Evolutionary conservation across 2,329 filamentous ascomycete species (phyloP).

Genomic region (Claviceps sp.): DNA sequence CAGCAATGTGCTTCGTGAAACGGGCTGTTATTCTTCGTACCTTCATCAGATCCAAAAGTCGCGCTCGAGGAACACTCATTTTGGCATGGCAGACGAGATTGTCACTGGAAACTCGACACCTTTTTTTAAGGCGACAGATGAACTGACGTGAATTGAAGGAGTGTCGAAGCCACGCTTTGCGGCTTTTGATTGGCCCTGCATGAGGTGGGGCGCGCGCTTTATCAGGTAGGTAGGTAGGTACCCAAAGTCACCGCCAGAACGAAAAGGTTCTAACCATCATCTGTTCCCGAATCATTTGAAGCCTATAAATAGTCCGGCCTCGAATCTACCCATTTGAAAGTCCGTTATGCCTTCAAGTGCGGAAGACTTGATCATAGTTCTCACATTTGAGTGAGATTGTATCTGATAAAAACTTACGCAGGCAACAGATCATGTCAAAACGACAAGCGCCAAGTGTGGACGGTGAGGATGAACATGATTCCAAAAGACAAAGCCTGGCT

Average conservation of each 20-base stretch:
- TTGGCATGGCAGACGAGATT: conserved; percentile 23
- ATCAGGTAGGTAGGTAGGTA: too few relatives aligned
- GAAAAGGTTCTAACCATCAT: background rate
- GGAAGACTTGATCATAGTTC: background rate
- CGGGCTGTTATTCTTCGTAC: conserved; percentile 27
- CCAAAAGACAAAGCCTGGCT: conserved; percentile 5
- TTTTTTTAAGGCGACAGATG: background rate
- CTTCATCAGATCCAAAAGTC: conserved; percentile 64
- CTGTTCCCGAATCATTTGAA: background rate
- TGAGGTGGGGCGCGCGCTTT: background rate
- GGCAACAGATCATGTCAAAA: conserved; percentile 2
- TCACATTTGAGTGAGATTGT: background rate
- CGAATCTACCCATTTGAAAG: background rate
- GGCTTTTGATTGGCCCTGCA: conserved; percentile 5
- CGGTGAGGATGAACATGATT: background rate
- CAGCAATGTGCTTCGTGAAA: conserved; percentile 8
- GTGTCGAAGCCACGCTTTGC: background rate
- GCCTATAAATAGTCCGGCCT: background rate
- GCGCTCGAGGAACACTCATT: conserved; percentile 49
- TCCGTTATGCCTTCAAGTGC: background rate
- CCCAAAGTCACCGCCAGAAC: background rate
- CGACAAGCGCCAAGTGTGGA: background rate
- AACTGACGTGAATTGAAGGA: conserved; percentile 1
- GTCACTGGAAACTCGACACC: conserved; percentile 8
- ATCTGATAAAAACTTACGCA: background rate